Conservation (phyloP, 176 grass and related monocot genomes). For the Eleusine coracana region DNA sequence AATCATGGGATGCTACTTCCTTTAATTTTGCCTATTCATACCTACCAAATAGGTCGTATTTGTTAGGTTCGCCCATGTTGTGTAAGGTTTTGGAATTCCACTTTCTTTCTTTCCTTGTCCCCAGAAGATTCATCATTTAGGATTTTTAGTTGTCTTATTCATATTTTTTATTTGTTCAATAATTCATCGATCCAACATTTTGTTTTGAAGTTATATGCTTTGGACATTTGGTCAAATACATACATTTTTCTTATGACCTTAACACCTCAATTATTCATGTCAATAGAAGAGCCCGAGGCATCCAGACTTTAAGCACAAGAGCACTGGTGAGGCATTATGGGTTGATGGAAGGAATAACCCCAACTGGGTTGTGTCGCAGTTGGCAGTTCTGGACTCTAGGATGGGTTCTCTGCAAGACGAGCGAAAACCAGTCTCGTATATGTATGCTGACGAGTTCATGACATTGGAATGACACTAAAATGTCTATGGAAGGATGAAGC, state of each 20-base stretch:
- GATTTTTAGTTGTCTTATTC: constrained; percentile 11
- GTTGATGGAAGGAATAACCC: constrained; percentile 71
- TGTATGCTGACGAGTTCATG: constrained; percentile 66
- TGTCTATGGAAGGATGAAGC: background rate
- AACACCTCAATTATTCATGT: background rate
- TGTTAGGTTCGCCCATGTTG: constrained; percentile 7
- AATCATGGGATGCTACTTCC: background rate
- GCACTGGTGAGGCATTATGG: constrained; percentile 76
- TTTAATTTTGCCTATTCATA: constrained; percentile 2
- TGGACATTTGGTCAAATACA: background rate
- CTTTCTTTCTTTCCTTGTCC: background rate
- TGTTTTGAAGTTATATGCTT: constrained; percentile 6
- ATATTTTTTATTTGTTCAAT: constrained; percentile 25
- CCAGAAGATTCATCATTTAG: background rate
- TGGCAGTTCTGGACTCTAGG: constrained; percentile 76
- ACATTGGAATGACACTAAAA: constrained; percentile 11
- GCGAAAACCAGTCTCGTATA: constrained; percentile 54
- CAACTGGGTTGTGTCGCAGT: constrained; percentile 67
- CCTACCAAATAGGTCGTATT: background rate
- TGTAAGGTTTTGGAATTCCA: constrained; percentile 8
- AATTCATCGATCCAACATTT: background rate
- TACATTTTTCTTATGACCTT: background rate
- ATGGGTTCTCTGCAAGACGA: constrained; percentile 56
- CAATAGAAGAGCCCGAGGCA: constrained; percentile 67
- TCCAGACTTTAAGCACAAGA: constrained; percentile 79